These are phyloP conservation scores for Vanilla planifolia DNA, from an alignment of 106 monocot species.

Conservation along the genomic window DNA sequence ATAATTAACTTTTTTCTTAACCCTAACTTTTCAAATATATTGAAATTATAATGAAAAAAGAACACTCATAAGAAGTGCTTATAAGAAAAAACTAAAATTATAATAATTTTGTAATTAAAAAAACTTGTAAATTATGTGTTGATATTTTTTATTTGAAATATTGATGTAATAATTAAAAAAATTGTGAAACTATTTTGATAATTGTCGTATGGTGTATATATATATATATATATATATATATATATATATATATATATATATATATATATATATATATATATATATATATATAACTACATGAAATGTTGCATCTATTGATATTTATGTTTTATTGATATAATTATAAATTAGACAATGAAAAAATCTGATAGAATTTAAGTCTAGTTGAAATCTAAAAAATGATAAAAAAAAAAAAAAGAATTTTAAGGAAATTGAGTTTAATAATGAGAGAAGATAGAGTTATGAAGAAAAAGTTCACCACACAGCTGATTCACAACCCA, in stretches of 20 bases:
- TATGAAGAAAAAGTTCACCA: no score
- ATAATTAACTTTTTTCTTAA: not conserved
- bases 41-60: not conserved
- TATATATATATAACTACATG: no score
- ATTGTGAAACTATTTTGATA: not conserved
- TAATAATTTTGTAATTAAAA: not conserved
- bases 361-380: no score
- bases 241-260: slow-evolving; percentile 1
- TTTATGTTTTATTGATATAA: no score
- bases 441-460: no score
- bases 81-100: no score
- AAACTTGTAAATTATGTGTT: not conserved
- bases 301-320: not conserved
- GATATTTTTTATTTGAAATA: not conserved
- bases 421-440: no score
- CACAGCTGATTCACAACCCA: no score
- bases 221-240: slow-evolving; percentile 1
- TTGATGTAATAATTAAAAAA: not conserved
- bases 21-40: not conserved
- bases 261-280: not conserved
- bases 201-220: not conserved
- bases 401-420: no score
- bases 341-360: no score
- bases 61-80: not conserved
- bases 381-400: no score